A percentile compares a stretch with the other conserved stretches of the same genome.
Evolutionary conservation across 2,329 filamentous ascomycete genomes (phyloP).

Genomic region (Fusarium falciforme): DNA sequence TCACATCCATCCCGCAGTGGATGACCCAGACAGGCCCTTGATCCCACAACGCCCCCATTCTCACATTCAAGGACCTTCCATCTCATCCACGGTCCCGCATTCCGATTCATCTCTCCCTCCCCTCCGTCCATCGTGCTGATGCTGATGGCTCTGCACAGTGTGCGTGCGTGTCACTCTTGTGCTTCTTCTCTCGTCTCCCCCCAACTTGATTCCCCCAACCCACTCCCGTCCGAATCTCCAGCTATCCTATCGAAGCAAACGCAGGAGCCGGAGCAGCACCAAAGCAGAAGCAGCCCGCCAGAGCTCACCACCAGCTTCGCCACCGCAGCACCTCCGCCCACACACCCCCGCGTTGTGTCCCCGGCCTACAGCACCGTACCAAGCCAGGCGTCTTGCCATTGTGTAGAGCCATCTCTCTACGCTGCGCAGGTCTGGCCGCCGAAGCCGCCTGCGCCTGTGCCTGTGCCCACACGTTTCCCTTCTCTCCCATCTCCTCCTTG

Average conservation of each 20-base stretch:
- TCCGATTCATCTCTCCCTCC: slow-evolving; percentile 34
- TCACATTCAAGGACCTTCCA: slow-evolving; percentile 26
- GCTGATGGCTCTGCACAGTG: slow-evolving; percentile 30
- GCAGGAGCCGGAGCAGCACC: slow-evolving; percentile 11
- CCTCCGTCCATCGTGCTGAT: slow-evolving; percentile 8
- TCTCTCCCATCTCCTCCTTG: slow-evolving; percentile 35
- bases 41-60: slow-evolving; percentile 7
- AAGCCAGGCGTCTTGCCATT: slow-evolving; percentile 32
- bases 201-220: slow-evolving; percentile 32
- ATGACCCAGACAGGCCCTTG: background rate
- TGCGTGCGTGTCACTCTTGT: slow-evolving; percentile 24
- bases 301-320: slow-evolving; percentile 20
- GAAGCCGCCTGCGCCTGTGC: slow-evolving; percentile 28
- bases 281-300: slow-evolving; percentile 29
- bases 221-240: slow-evolving; percentile 9
- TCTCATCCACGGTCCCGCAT: slow-evolving; percentile 31
- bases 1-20: background rate
- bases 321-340: slow-evolving; percentile 23
- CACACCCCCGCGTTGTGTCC: slow-evolving; percentile 37
- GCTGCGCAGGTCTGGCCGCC: slow-evolving; percentile 20
- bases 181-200: slow-evolving; percentile 21
- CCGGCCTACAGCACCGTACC: slow-evolving; percentile 11
- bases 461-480: slow-evolving; percentile 8
- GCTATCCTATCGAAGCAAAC: slow-evolving; percentile 18
- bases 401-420: slow-evolving; percentile 12